phyloP scores from a whole-genome alignment of 1,139 yeast species.

The Kurtzmaniella quercitrusa region DNA sequence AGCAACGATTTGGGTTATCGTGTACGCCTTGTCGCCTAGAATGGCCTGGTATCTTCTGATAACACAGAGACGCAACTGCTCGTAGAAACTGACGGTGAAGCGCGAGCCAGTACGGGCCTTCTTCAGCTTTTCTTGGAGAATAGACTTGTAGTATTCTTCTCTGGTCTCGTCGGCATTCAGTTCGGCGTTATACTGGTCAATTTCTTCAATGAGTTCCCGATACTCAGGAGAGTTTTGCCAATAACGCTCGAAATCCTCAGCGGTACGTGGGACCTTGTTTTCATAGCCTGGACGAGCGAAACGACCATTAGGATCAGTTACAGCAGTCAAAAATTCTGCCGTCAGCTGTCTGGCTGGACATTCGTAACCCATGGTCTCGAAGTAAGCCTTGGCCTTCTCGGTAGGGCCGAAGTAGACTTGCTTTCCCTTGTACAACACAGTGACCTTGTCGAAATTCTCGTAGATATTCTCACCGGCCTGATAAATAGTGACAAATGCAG shows the following conservation, averaged over 20 bases:
- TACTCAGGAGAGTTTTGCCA: conserved; percentile 55
- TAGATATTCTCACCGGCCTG: conserved; percentile 69
- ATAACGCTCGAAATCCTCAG: conserved; percentile 51
- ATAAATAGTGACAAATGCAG: conserved; percentile 59
- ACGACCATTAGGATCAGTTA: conserved; percentile 56
- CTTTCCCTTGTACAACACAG: conserved; percentile 54
- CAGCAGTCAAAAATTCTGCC: conserved; percentile 66
- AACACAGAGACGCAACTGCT: conserved; percentile 45
- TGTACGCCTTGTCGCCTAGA: conserved; percentile 46
- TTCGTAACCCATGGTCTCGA: conserved; percentile 56
- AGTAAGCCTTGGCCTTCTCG: conserved; percentile 47
- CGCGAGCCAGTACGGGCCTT: conserved; percentile 39
- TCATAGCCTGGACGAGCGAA: conserved; percentile 43
- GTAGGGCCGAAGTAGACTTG: conserved; percentile 61
- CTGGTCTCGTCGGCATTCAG: conserved; percentile 36
- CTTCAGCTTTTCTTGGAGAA: conserved; percentile 37
- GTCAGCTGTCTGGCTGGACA: conserved; percentile 63
- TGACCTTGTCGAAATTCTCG: conserved; percentile 59
- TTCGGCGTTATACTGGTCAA: conserved; percentile 34
- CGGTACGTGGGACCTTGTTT: conserved; percentile 49
- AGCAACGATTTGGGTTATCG: conserved; percentile 43
- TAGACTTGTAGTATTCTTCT: conserved; percentile 29
- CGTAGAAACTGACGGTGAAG: conserved; percentile 40
- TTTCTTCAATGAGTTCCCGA: conserved; percentile 31
- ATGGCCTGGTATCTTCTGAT: conserved; percentile 48